These are phyloP conservation scores for Dioscorea dumetorum DNA, from an alignment of 106 monocot species.

Conservation along the genomic window DNA sequence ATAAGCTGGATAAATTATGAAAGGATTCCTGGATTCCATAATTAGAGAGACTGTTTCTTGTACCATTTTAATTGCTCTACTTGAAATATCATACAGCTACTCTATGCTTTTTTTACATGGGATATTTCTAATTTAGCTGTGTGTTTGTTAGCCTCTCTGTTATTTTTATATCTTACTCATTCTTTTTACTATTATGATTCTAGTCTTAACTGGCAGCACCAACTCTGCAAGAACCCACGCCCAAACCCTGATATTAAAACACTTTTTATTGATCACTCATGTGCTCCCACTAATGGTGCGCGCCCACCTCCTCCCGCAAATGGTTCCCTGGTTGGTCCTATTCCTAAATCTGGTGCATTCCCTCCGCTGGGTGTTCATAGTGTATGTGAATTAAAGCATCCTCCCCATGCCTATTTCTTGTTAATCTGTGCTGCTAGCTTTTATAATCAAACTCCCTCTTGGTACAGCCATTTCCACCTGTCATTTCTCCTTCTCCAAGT, in stretches of 20 bases:
- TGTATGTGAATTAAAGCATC: not conserved
- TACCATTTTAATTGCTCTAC: too few relatives aligned
- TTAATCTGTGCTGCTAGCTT: not conserved
- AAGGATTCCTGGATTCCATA: too few relatives aligned
- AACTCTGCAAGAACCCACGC: not conserved
- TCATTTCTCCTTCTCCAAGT: not conserved
- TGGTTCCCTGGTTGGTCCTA: not conserved
- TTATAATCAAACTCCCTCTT: not conserved
- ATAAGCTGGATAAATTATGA: too few relatives aligned
- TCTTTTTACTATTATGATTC: not conserved
- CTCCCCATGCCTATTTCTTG: not conserved
- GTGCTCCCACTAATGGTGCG: not conserved
- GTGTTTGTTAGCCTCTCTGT: not conserved
- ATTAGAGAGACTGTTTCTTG: too few relatives aligned
- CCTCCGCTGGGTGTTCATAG: not conserved
- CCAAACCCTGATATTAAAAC: conserved; percentile 2
- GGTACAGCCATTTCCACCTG: not conserved
- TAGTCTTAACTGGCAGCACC: conserved; percentile 9
- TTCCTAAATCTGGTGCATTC: not conserved
- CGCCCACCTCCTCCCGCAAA: not conserved
- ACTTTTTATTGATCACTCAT: conserved; percentile 1
- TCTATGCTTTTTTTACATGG: not conserved
- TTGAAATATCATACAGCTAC: not conserved
- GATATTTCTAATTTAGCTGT: too few relatives aligned
- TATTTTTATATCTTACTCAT: not conserved